phyloP scores from a whole-genome alignment of 2,329 filamentous ascomycete species.

The Penicillium freii region DNA sequence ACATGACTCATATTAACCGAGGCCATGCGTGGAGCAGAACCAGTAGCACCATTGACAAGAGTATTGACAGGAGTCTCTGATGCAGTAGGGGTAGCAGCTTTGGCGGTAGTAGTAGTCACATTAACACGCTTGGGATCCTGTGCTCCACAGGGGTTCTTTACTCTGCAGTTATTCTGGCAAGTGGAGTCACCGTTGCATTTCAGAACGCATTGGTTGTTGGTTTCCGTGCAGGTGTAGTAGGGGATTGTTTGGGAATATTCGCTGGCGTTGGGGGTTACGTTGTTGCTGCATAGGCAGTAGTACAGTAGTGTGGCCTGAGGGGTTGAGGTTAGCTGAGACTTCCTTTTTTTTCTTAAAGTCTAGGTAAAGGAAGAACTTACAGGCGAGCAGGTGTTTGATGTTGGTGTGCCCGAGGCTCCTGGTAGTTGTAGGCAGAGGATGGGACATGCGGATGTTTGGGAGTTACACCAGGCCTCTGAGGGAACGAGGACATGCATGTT shows the following conservation, averaged over 20 bases:
- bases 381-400: slow-evolving; percentile 42
- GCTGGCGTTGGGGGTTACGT: slow-evolving; percentile 56
- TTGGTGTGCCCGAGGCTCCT: slow-evolving; percentile 34
- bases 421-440: slow-evolving; percentile 46
- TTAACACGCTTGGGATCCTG: slow-evolving; percentile 56
- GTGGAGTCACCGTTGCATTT: slow-evolving; percentile 49
- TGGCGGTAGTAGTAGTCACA: slow-evolving; percentile 43
- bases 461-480: slow-evolving; percentile 44
- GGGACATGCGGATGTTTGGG: slow-evolving; percentile 45
- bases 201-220: slow-evolving; percentile 55
- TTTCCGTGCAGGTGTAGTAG: slow-evolving; percentile 60
- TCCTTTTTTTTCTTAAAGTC: not conserved
- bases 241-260: slow-evolving; percentile 63
- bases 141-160: slow-evolving; percentile 61
- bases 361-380: slow-evolving; percentile 25
- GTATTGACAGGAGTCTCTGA: slow-evolving; percentile 33
- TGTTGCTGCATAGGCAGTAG: slow-evolving; percentile 56
- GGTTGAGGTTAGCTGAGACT: slow-evolving; percentile 1
- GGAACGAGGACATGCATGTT: not conserved
- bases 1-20: slow-evolving; percentile 54
- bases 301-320: slow-evolving; percentile 51
- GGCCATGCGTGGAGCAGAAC: slow-evolving; percentile 28
- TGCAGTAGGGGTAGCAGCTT: slow-evolving; percentile 42
- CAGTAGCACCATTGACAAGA: slow-evolving; percentile 34
- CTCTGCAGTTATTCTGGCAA: slow-evolving; percentile 53